Conservation (phyloP, 495 filamentous ascomycete species). For the Neurospora sp. region DNA sequence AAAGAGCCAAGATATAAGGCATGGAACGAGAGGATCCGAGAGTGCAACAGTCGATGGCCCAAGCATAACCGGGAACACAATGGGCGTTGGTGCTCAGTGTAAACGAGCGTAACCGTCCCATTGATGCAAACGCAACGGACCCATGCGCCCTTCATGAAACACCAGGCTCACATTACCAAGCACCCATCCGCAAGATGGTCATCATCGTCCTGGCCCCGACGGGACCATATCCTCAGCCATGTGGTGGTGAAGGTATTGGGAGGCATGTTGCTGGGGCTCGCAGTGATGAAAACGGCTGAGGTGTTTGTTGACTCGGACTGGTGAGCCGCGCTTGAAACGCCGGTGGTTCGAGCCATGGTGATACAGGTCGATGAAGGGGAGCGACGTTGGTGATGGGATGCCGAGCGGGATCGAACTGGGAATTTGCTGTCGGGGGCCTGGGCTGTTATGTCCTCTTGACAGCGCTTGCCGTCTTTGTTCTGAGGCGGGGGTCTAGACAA, state of each 20-base stretch:
- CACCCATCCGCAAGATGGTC: background rate
- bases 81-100: background rate
- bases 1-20: background rate
- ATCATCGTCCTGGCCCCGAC: background rate
- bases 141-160: background rate
- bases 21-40: background rate
- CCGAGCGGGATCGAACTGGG: background rate
- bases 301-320: background rate
- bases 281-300: background rate
- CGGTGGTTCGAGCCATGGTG: background rate
- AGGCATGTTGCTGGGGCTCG: background rate
- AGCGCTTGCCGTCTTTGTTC: background rate
- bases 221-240: background rate
- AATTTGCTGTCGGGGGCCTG: background rate
- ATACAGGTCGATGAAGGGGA: background rate
- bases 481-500: background rate
- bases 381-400: background rate
- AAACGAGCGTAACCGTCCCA: background rate
- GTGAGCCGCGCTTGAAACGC: background rate
- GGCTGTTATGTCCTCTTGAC: background rate
- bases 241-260: background rate
- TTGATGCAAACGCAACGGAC: background rate
- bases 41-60: background rate
- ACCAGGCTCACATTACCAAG: background rate
- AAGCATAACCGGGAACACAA: background rate